Conservation (phyloP, 75 land plant species). For the Adiantum capillusveneris region DNA sequence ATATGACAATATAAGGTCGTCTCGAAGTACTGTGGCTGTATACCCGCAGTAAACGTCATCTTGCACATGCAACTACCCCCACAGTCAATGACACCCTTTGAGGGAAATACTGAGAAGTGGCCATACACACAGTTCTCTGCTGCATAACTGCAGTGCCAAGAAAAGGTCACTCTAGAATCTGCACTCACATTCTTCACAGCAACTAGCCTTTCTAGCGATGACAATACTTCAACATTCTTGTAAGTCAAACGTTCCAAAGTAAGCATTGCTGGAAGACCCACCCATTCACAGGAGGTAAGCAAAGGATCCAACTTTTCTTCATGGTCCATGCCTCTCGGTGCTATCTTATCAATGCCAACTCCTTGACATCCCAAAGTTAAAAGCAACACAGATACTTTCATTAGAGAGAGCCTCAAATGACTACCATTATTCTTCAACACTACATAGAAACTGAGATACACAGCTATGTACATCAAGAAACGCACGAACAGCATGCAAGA, state of each 20-base stretch:
- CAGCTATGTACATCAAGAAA: too few species aligned
- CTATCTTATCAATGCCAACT: constrained; percentile 1
- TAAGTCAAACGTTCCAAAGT: constrained; percentile 23
- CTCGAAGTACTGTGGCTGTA: constrained; percentile 28
- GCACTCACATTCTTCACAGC: constrained; percentile 12
- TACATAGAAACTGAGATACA: too few species aligned
- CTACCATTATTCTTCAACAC: too few species aligned
- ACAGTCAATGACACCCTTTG: constrained; percentile 16
- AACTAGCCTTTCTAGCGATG: constrained; percentile 16
- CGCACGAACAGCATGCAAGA: too few species aligned
- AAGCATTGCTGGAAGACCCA: constrained; percentile 17
- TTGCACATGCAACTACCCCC: constrained; percentile 21
- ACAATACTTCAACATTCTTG: constrained; percentile 16
- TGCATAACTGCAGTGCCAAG: constrained; percentile 24
- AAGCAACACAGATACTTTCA: too few species aligned
- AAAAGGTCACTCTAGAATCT: constrained; percentile 3
- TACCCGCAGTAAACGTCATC: constrained; percentile 22
- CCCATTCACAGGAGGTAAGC: constrained; percentile 19
- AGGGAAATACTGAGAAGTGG: constrained; percentile 19
- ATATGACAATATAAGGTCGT: constrained; percentile 18
- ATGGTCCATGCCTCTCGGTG: background rate
- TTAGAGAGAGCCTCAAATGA: too few species aligned
- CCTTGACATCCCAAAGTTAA: too few species aligned
- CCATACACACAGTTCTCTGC: constrained; percentile 23
- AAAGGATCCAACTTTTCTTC: constrained; percentile 1